Evolutionary conservation across 2,329 filamentous ascomycete species (phyloP), one percentile per base, ranked within the genome.

Genomic region (Aspergillus pseudotamarii): DNA sequence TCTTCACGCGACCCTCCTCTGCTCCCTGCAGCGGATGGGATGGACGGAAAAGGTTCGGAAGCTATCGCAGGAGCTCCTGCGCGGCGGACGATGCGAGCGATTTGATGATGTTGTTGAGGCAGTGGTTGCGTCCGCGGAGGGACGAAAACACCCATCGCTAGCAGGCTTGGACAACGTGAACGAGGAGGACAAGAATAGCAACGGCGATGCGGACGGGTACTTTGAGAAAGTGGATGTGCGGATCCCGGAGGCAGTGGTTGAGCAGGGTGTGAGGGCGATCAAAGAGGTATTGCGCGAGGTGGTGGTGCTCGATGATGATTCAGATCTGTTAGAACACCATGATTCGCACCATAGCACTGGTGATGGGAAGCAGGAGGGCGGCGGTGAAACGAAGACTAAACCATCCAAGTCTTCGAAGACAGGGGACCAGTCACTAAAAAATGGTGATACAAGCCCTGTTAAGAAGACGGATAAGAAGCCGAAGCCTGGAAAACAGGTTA

Each of bases 41-140:
- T 89, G 86, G 86, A 84, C 84, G 48, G 81, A 86, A 68, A 80
- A 80, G 32, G 79, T 89, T 64, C 83, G 83, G 62, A 78, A 77
- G 54, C 83, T 88, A 64, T 80, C 86, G 21, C 82, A 83, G 54
- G 79, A 84, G 61, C 80, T 89, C 46, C 82, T 89, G 60, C 84
- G 86, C 68, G 84, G 81, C 30, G 86, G 86, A 54, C 83, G 86
- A 60, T 85, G 84, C 71, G 82, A 82, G 60, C 86, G 81, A 36
- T 86, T 85, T 67, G 82, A 85, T 59, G 84, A 89, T 60, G 79
- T 88, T 51, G 79, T 86, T 73, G 80, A 79, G 21, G 80, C 82
- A 34, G 82, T 89, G 16, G 79, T 86, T 66, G 79, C 80, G 57
- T 79, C 82, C 32, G 80, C 81, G 26, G 74, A 76, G 64, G 76